Percentiles rank a stretch among this genome's conserved stretches.
Conservation (phyloP, 257 asterid genomes). For the Gynochthodes officinalis region DNA sequence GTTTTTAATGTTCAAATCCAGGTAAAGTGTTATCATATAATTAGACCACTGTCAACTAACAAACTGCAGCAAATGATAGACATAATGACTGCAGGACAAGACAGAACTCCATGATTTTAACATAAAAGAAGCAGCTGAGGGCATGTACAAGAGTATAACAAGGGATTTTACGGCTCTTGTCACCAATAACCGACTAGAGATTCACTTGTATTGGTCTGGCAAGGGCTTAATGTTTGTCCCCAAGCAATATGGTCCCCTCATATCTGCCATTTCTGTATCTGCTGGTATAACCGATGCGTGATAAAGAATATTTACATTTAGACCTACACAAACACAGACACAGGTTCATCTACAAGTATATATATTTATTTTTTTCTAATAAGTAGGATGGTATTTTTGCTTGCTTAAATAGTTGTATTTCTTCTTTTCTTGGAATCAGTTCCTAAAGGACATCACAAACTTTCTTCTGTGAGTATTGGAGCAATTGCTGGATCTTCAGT, state of each 20-base stretch:
- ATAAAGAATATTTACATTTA: too few species aligned
- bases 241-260: slow-evolving; percentile 20
- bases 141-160: not conserved
- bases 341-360: not conserved
- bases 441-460: not conserved
- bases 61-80: not conserved
- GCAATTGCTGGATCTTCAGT: slow-evolving; percentile 6
- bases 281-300: slow-evolving; percentile 7
- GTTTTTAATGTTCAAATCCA: slow-evolving; percentile 27
- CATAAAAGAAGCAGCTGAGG: slow-evolving; percentile 12
- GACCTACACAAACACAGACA: too few species aligned
- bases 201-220: slow-evolving; percentile 32
- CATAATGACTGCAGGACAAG: slow-evolving; percentile 2
- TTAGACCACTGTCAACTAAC: not conserved
- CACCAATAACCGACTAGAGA: slow-evolving; percentile 8
- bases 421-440: not conserved
- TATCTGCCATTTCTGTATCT: slow-evolving; percentile 26
- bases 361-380: not conserved
- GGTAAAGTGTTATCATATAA: slow-evolving; percentile 11
- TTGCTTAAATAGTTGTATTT: too few species aligned
- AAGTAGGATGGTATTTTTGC: not conserved
- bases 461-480: not conserved
- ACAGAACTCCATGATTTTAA: slow-evolving; percentile 6
- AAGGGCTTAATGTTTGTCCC: slow-evolving; percentile 12
- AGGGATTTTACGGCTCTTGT: not conserved